Evolutionary conservation across 352 stramenopile species (phyloP).

Genomic region (Phytophthora sansomeana): DNA sequence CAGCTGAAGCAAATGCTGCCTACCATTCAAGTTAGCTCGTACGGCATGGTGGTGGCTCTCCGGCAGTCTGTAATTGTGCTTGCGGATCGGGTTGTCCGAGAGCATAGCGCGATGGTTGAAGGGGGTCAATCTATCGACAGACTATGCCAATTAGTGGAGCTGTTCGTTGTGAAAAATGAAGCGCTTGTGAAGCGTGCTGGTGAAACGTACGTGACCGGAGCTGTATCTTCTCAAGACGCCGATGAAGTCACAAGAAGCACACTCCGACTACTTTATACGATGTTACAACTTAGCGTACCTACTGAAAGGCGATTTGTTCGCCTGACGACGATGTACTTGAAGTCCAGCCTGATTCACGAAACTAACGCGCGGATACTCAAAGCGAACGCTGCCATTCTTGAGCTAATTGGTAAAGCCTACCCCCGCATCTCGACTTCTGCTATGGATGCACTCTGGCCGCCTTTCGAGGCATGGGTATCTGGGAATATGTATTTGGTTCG

Average conservation of each 20-base stretch:
- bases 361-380: constrained; percentile 26
- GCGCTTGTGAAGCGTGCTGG: constrained; percentile 20
- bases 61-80: constrained; percentile 46
- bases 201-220: constrained; percentile 2
- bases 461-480: constrained; percentile 41
- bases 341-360: constrained; percentile 26
- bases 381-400: constrained; percentile 30
- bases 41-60: constrained; percentile 42
- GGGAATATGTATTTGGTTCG: constrained; percentile 26
- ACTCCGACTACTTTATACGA: constrained; percentile 42
- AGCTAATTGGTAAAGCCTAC: constrained; percentile 37
- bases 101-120: constrained; percentile 46
- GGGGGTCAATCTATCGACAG: constrained; percentile 40
- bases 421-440: constrained; percentile 37
- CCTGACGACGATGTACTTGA: constrained; percentile 45
- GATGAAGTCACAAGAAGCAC: constrained; percentile 42
- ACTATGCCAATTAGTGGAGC: constrained; percentile 45
- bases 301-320: constrained; percentile 48
- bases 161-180: constrained; percentile 53
- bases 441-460: constrained; percentile 47
- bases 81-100: constrained; percentile 37
- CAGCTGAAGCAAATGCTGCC: constrained; percentile 64
- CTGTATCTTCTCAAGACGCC: constrained; percentile 33
- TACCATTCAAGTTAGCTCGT: constrained; percentile 53
- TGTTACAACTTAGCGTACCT: constrained; percentile 37